Conservation (phyloP, 805 yeast species). For the Ogataea philodendri region DNA sequence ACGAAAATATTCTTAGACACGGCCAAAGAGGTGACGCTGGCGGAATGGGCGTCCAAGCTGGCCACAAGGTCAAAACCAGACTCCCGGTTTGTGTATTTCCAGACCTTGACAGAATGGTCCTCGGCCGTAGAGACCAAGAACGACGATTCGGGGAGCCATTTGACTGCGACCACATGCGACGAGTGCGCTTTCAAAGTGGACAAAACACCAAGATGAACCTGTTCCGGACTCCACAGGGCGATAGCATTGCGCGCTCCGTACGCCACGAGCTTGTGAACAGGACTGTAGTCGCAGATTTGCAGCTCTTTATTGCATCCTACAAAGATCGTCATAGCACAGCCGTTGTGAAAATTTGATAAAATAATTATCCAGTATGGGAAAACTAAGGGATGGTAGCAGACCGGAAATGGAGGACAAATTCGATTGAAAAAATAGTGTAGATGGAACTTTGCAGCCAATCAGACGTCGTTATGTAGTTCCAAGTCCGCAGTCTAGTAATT, state of each 20-base stretch:
- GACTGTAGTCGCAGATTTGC: conserved; percentile 53
- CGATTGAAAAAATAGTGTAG: too few relatives aligned
- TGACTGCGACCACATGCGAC: conserved; percentile 64
- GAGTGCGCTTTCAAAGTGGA: conserved; percentile 60
- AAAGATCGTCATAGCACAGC: conserved; percentile 43
- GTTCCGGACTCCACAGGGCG: conserved; percentile 41
- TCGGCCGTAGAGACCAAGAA: conserved; percentile 62
- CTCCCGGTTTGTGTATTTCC: conserved; percentile 40
- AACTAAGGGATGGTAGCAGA: too few relatives aligned
- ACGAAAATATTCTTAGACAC: conserved; percentile 43
- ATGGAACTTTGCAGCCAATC: too few relatives aligned
- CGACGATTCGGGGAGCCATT: conserved; percentile 46
- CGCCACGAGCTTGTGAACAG: conserved; percentile 46
- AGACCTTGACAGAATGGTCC: conserved; percentile 59
- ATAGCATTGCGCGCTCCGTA: conserved; percentile 68
- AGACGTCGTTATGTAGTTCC: not conserved
- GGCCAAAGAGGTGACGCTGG: conserved; percentile 56
- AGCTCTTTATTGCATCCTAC: conserved; percentile 72
- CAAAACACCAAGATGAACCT: conserved; percentile 44
- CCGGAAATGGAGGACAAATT: too few relatives aligned
- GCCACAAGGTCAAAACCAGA: conserved; percentile 34
- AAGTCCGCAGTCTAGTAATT: too few relatives aligned
- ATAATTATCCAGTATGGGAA: not conserved
- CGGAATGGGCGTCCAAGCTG: conserved; percentile 39
- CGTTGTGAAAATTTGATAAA: conserved; percentile 4